Conservation (phyloP, 2,329 filamentous ascomycete species). For the Neofusicoccum umdonicola region DNA sequence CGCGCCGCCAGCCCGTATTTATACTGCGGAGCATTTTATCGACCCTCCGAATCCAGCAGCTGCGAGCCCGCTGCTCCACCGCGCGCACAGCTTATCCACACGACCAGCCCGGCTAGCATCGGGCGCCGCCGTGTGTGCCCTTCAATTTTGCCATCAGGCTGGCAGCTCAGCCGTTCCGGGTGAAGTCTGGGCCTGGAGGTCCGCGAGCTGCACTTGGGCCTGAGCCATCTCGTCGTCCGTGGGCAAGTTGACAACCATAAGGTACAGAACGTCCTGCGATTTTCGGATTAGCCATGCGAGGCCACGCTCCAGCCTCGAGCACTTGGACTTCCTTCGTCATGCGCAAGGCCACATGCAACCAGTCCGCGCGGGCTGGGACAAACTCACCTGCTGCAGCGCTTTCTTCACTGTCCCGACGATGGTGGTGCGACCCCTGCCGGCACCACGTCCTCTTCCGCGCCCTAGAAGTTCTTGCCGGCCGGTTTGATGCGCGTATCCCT, state of each 20-base stretch:
- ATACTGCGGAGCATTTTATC: not conserved
- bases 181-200: not conserved
- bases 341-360: not conserved
- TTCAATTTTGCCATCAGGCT: not conserved
- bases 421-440: not conserved
- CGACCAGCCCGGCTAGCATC: not conserved
- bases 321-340: not conserved
- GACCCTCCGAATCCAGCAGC: conserved; percentile 1
- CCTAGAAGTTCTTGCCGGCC: not conserved
- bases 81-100: not conserved
- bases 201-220: not conserved
- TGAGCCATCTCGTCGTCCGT: conserved; percentile 22
- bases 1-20: not conserved
- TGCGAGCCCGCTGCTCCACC: not conserved
- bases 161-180: not conserved
- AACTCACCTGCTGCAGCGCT: conserved; percentile 4
- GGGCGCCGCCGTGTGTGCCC: not conserved
- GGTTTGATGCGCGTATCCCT: not conserved
- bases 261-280: conserved; percentile 23
- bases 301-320: not conserved
- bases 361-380: not conserved
- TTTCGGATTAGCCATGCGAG: not conserved
- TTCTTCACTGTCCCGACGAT: conserved; percentile 5
- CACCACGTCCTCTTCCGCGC: not conserved
- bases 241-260: conserved; percentile 28